Base-by-base conservation (phyloP, 345 rosid genomes). In the Melastoma malabathricum region DNA sequence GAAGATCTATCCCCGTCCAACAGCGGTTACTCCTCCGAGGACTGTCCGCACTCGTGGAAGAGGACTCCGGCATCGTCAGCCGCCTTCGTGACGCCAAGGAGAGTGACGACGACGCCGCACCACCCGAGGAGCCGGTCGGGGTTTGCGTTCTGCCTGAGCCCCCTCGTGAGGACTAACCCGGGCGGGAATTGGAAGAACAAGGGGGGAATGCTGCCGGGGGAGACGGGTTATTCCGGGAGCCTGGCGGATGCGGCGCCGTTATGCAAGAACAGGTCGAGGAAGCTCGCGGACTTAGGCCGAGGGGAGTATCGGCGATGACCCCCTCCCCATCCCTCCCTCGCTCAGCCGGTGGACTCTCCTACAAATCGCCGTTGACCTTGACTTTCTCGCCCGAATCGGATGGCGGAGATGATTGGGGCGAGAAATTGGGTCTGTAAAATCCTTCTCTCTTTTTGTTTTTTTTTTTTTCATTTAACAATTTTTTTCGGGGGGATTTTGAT, bases 131-230 rank as follows among this genome's bases (percentile, higher is more conserved):
- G 47, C 47, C 17, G 29, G n/a, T n/a, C 62, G 4, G 43, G 62
- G 15, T 20, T 59, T 17, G 56, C 55, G 13, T 59, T 93, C 67
- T 93, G 99, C 64, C 59, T 93, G 71, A 88, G 94, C 60, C 99
- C 99, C 25, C 66, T 93, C 15, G 89, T 88, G 50, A 76, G 99
- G 66, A 75, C 89, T 34, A 93, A 94, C 61, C 99, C 97, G 29
- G 75, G 64, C 57, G 65, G 69, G 57, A 63, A 72, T 34, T 73
- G 88, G 80, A 79, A 61, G 48, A 55, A 56, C 47, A 50, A 51
- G 22, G 59, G 63, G 15, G 70, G 72, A 0, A 44, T 70, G 51
- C 66, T 70, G 51, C 66, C 68, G 45, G 65, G 82, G 47, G 96
- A 84, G 2, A 27, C 61, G 41, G 68, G 70, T 9, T 62, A 45